Evolutionary conservation across 2,329 filamentous ascomycete species (phyloP), one percentile per base, ranked within the genome.

Genomic region (Colletotrichum sublineola): DNA sequence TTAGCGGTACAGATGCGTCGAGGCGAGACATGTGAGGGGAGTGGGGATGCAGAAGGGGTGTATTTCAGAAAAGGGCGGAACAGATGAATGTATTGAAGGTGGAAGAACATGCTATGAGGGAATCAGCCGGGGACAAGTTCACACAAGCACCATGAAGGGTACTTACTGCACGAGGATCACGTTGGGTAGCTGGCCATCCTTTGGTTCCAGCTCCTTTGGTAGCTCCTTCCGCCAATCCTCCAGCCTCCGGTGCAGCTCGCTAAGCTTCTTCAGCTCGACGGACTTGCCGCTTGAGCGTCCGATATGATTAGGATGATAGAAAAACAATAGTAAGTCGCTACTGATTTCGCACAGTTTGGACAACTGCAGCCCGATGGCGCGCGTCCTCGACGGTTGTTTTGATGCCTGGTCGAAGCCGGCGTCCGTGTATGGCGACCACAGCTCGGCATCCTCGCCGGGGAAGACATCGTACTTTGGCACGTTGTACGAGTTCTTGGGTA

Each of bases 61-160:
- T 98, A 98, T 81, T 96, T 97, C 63, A 98, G 87, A 79, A 98
- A 98, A 0, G 96, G 96, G 6, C 96, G 91, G 85, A 98, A 98
- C 5, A 98, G 90, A 78, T 98, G 95, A 73, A 98, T 97, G 79
- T 97, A 97, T 58, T 98, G 91, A 0, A 98, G 88, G 78, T 98
- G 95, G 81, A 96, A 97, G 82, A 98, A 97, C 95, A 98, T 98
- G 84, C 95, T 98, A 77, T 11, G 38, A 40, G 29, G 58, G 20
- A 7, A 74, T 83, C 64, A 83, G 76, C 48, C 0, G 29, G 46
- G 20, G 18, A 15, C 5, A 5, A 2, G 4, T n/a, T 18, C 42
- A 2, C 5, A 42, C 1, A 9, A 38, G 33, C 12, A 8, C 6
- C 7, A 11, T n/a, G 36, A 5, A 56, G 68, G 8, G 12, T 12